Conservation (phyloP, 1,139 yeast genomes). For the Pichia sp. region DNA sequence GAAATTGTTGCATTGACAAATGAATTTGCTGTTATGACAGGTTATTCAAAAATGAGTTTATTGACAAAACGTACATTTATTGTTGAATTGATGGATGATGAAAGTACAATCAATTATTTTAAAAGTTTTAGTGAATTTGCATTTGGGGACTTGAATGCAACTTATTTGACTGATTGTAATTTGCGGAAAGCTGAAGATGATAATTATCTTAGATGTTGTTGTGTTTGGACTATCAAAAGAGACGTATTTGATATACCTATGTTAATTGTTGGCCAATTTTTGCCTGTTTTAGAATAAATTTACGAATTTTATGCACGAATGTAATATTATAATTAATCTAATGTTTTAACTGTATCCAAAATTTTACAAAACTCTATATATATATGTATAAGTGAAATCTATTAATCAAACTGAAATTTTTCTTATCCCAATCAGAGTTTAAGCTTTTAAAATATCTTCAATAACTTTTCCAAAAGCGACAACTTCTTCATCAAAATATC, state of each 20-base stretch:
- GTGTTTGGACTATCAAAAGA: conserved; percentile 66
- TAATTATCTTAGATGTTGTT: conserved; percentile 44
- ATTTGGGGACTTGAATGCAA: conserved; percentile 74
- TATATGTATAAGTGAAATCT: too few species aligned
- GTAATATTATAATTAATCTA: too few species aligned
- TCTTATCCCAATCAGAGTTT: too few species aligned
- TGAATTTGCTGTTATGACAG: conserved; percentile 58
- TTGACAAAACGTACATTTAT: conserved; percentile 48
- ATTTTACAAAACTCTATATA: too few species aligned
- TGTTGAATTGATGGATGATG: conserved; percentile 85
- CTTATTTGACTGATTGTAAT: conserved; percentile 43
- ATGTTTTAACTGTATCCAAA: too few species aligned
- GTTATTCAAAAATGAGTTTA: conserved; percentile 43
- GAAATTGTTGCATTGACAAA: conserved; percentile 68
- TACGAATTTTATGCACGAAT: too few species aligned
- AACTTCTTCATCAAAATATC: conserved; percentile 50
- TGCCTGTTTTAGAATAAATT: conserved; percentile 30
- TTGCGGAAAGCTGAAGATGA: conserved; percentile 32
- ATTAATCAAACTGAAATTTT: too few species aligned
- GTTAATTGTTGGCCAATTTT: conserved; percentile 33
- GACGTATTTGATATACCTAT: conserved; percentile 85
- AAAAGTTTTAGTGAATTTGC: conserved; percentile 81
- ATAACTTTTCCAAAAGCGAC: conserved; percentile 40
- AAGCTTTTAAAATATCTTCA: conserved; percentile 21
- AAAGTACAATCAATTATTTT: conserved; percentile 80